Conservation (phyloP, 352 stramenopile genomes). For the Aphanomyces invadans region DNA sequence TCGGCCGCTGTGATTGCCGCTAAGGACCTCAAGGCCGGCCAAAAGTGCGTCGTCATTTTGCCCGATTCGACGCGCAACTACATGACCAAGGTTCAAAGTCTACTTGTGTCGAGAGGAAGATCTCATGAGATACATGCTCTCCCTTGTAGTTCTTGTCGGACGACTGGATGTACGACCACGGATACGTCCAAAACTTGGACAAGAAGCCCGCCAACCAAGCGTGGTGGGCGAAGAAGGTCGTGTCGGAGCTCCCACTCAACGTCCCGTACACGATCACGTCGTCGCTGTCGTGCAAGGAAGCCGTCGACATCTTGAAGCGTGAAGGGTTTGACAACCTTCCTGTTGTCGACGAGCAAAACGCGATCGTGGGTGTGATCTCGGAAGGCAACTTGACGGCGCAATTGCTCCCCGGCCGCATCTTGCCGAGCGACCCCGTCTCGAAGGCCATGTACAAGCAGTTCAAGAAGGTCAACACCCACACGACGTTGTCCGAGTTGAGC, state of each 20-base stretch:
- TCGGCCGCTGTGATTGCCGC: conserved; percentile 77
- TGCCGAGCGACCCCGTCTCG: conserved; percentile 76
- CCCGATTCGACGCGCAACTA: conserved; percentile 96
- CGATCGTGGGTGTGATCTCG: conserved; percentile 92
- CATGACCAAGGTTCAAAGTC: conserved; percentile 87
- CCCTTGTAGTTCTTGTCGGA: conserved; percentile 79
- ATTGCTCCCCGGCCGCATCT: conserved; percentile 84
- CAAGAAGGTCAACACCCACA: conserved; percentile 88
- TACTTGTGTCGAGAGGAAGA: neutral
- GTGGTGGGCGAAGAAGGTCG: conserved; percentile 93
- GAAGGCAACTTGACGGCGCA: conserved; percentile 92
- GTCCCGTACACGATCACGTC: conserved; percentile 89
- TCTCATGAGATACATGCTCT: no score
- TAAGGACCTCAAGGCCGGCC: conserved; percentile 75
- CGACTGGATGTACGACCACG: conserved; percentile 90
- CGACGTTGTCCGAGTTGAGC: conserved; percentile 86
- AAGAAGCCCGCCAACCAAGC: conserved; percentile 74
- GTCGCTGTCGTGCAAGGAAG: conserved; percentile 88
- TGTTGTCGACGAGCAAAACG: conserved; percentile 71
- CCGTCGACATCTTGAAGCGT: conserved; percentile 90
- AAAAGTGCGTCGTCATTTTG: conserved; percentile 93
- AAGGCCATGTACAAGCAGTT: conserved; percentile 96
- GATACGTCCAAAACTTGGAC: conserved; percentile 68
- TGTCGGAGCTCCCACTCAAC: conserved; percentile 81
- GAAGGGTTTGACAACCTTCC: conserved; percentile 84